Base-by-base conservation (phyloP, 2,329 filamentous ascomycete species). In the Epichloe bromicola region DNA sequence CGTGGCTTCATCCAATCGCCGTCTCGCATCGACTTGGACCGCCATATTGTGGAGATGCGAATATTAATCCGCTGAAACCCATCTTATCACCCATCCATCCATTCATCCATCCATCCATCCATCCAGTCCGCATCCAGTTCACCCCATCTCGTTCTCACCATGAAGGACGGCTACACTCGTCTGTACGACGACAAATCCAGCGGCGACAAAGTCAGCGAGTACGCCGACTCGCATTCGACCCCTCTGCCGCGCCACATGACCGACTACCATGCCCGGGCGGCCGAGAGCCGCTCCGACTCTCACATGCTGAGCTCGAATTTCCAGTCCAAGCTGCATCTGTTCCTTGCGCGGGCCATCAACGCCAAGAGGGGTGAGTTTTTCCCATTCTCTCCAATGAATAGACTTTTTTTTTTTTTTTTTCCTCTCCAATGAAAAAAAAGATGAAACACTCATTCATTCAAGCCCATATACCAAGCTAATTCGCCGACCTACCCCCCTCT, bases 161-260 rank as follows among this genome's bases (percentile, higher is more conserved):
- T 72, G 70, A 71, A 70, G 57, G 58, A 62, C 20, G 65, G 64
- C 58, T 57, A 57, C n/a, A 63, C 65, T 23, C 57, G 61, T 26
- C 65, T 75, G 37, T 75, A 73, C 57, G 63, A 67, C 34, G 73
- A 69, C 49, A 63, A 66, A 26, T 57, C 67, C 50, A 65, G 74
- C 48, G 67, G 66, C 48, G 56, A 60, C 47, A 65, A 63, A 17
- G 73, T 75, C 53, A 65, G 66, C 14, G 61, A 65, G 12, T 75
- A 76, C 58, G 64, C 73, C 17, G 63, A 65, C 37, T 53, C 60
- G 33, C 67, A 72, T 58, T 74, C 72, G 15, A 65, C 66, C 19
- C 54, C 62, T 12, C 59, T 76, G 39, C 72, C 73, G 4, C 61
- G 65, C 51, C 59, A 69, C 53, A 67, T 75, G 50, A 61, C 61